Evolutionary conservation across 768 basidiomycete species (phyloP), one percentile per base, ranked within the genome.

Genomic region (Phlegmacium glaucopus): DNA sequence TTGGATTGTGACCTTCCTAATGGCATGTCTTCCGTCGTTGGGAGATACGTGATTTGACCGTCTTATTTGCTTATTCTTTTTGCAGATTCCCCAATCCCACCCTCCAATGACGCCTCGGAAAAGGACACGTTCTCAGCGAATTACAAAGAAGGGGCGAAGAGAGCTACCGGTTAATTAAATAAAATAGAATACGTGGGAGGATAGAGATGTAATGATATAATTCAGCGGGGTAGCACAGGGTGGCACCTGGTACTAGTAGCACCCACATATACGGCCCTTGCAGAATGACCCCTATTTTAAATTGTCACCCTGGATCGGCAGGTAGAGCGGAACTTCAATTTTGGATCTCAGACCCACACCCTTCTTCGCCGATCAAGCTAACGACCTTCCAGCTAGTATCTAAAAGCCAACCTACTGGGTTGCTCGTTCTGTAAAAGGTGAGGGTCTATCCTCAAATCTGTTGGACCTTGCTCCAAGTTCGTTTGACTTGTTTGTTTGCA

Each of bases 1-100:
- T 79, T 72, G 79, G 83, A 56, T 70, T 78, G 71, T 90, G 69
- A 85, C 77, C 76, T 77, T 72, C 75, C 62, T 60, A 67, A 72
- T 74, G 72, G 73, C 72, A 74, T 74, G 71, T 77, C 67, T 64
- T 69, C 63, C 54, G 58, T 62, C 62, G 53, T 60, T 65, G 60
- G 56, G 57, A 53, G 50, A 50, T 50, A 52, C 49, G 53, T 59
- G 22, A 22, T 56, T 54, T 57, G 57, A 40, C 57, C 32, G 54
- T 50, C 48, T 56, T 56, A 16, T 50, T 52, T 35, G 29, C 37
- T 45, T 28, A 51, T 51, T 43, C 22, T 22, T 36, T 41, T 39
- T 52, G 30, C 36, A 52, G 51, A 37, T 35, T 10, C 47, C 11
- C 37, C 45, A 22, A 15, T 36, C 22, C 22, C 5, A 9, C 16